Evolutionary conservation across 257 asterid species (phyloP).

Genomic region (Verbena officinalis): DNA sequence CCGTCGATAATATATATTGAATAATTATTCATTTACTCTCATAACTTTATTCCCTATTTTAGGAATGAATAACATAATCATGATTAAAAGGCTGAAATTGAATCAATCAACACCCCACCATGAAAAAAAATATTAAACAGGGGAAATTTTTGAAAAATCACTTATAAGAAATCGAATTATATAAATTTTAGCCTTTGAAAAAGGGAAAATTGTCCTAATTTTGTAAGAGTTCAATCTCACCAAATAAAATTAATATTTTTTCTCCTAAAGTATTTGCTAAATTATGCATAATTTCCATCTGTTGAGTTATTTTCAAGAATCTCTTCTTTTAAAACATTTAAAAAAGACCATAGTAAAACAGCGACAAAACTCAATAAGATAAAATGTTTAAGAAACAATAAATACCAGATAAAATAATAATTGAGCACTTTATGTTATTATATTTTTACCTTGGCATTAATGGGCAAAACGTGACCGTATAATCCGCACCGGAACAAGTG

Average conservation of each 20-base stretch:
- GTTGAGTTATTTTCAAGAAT: neutral
- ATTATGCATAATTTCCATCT: no score
- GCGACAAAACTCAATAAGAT: neutral
- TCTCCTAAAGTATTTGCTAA: no score
- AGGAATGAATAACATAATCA: neutral
- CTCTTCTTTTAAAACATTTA: neutral
- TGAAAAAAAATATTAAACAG: no score
- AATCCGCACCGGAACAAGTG: conserved; percentile 78
- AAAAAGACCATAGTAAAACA: neutral
- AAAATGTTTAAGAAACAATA: neutral
- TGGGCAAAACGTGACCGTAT: conserved; percentile 75
- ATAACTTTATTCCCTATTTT: neutral
- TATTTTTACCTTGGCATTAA: conserved; percentile 58
- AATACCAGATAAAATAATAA: neutral
- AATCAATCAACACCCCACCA: neutral
- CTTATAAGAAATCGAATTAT: no score
- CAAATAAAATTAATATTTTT: no score
- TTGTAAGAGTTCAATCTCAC: no score
- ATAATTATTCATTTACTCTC: neutral
- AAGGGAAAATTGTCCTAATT: no score
- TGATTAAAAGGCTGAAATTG: neutral
- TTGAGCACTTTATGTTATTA: neutral
- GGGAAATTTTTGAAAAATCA: no score
- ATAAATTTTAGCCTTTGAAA: no score
- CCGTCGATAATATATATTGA: neutral